phyloP scores from a whole-genome alignment of 129 eudicot genomes.

The Apium graveolens region DNA sequence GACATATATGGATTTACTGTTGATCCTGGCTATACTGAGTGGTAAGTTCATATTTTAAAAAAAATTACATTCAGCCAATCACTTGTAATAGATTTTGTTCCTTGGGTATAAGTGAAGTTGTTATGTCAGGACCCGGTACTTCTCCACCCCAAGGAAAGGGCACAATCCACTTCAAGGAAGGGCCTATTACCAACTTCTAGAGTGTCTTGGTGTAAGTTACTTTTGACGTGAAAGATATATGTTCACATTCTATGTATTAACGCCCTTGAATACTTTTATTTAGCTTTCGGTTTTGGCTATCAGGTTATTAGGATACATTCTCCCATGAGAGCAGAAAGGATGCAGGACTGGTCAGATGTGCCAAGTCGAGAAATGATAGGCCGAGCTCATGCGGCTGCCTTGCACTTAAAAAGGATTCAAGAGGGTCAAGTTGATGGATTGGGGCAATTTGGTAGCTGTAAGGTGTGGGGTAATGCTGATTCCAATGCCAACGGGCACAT shows the following conservation, averaged over 20 bases:
- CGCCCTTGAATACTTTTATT: background rate
- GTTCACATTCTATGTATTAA: background rate
- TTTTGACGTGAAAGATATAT: background rate
- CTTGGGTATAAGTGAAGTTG: background rate
- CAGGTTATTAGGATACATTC: constrained; percentile 82
- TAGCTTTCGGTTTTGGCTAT: background rate
- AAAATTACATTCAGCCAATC: background rate
- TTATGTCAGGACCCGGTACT: constrained; percentile 79
- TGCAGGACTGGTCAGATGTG: constrained; percentile 92
- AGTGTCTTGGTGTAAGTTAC: constrained; percentile 37
- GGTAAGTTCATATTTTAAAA: constrained; percentile 38
- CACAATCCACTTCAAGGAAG: constrained; percentile 99
- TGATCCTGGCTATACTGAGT: constrained; percentile 96
- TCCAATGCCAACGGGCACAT: constrained; percentile 54
- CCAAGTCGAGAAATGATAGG: constrained; percentile 72
- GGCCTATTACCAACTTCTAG: constrained; percentile 96
- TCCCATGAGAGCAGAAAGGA: constrained; percentile 91
- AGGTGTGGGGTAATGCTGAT: constrained; percentile 76
- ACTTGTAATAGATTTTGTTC: background rate
- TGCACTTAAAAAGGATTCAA: constrained; percentile 55
- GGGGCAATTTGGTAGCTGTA: constrained; percentile 90
- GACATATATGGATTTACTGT: constrained; percentile 97
- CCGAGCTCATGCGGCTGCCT: constrained; percentile 81
- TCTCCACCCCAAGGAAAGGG: constrained; percentile 88
- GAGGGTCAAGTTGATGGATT: constrained; percentile 35